These are phyloP conservation scores for Ceraceosorus guamensis DNA, from an alignment of 1,284 basidiomycete genomes.

Conservation along the genomic window DNA sequence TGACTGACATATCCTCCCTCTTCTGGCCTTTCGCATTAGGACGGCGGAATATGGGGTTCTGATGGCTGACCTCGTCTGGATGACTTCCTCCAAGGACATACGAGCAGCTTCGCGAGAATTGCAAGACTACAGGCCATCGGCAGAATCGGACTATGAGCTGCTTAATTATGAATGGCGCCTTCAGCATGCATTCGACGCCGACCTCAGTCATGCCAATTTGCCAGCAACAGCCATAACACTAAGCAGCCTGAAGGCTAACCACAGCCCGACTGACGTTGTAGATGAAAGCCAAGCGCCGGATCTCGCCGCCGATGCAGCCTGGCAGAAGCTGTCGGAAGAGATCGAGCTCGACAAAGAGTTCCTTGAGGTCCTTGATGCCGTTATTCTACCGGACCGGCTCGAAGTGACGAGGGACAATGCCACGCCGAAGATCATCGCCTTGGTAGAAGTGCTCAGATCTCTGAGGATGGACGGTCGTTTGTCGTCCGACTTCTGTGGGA, in stretches of 20 bases:
- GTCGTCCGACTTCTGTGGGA: slow-evolving; percentile 19
- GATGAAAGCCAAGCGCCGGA: neutral
- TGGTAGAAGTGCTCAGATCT: slow-evolving; percentile 25
- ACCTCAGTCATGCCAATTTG: too few relatives aligned
- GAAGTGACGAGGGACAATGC: slow-evolving; percentile 8
- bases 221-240: too few relatives aligned
- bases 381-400: slow-evolving; percentile 12
- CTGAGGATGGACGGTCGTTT: slow-evolving; percentile 7
- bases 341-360: slow-evolving; percentile 16
- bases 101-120: neutral
- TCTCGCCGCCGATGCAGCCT: neutral
- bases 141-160: too few relatives aligned
- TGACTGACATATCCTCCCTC: too few relatives aligned
- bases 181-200: too few relatives aligned
- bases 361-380: slow-evolving; percentile 11
- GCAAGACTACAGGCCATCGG: too few relatives aligned
- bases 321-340: slow-evolving; percentile 11
- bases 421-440: slow-evolving; percentile 20
- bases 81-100: slow-evolving; percentile 8
- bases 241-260: too few relatives aligned
- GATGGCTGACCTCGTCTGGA: slow-evolving; percentile 29
- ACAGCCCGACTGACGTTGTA: too few relatives aligned
- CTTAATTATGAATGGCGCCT: too few relatives aligned
- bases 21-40: too few relatives aligned
- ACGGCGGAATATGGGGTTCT: slow-evolving; percentile 17